Percentiles rank a stretch among this genome's conserved stretches.
Evolutionary conservation across 2,329 filamentous ascomycete species (phyloP).

Genomic region (Akanthomyces uredinophilus): DNA sequence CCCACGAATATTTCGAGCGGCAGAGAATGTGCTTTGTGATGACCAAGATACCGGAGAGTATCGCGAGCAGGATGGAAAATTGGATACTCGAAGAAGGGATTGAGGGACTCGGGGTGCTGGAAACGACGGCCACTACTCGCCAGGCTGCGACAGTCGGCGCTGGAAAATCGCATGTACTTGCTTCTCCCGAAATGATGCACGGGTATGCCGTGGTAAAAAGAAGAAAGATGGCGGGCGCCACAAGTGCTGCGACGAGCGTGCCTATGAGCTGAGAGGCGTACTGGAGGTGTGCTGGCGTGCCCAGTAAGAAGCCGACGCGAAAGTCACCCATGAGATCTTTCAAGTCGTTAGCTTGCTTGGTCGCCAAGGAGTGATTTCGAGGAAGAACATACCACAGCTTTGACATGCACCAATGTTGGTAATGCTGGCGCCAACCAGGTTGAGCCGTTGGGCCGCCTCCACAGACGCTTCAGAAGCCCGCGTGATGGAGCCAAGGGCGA

Average conservation of each 20-base stretch:
- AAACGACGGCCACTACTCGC: conserved; percentile 9
- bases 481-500: conserved; percentile 9
- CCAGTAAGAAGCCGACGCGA: conserved; percentile 12
- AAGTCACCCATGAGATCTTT: conserved; percentile 14
- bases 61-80: not conserved
- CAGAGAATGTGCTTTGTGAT: not conserved
- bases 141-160: conserved; percentile 12
- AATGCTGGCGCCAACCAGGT: conserved; percentile 11
- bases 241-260: conserved; percentile 12
- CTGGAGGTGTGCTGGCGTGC: conserved; percentile 10
- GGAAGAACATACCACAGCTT: not conserved
- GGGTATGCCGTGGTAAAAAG: conserved; percentile 13
- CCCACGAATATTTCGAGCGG: not conserved
- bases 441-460: conserved; percentile 11
- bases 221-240: conserved; percentile 12
- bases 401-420: conserved; percentile 13
- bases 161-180: conserved; percentile 9
- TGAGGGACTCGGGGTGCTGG: conserved; percentile 9
- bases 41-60: not conserved
- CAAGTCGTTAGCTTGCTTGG: not conserved
- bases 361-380: no score
- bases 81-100: conserved; percentile 7
- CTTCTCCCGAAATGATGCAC: conserved; percentile 7
- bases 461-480: conserved; percentile 5
- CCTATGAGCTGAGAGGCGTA: conserved; percentile 12